A percentile compares a stretch with the other conserved stretches of the same genome.
These are phyloP conservation scores for Cystobasidium sp. DNA, from an alignment of 1,284 basidiomycete species.

Conservation along the genomic window DNA sequence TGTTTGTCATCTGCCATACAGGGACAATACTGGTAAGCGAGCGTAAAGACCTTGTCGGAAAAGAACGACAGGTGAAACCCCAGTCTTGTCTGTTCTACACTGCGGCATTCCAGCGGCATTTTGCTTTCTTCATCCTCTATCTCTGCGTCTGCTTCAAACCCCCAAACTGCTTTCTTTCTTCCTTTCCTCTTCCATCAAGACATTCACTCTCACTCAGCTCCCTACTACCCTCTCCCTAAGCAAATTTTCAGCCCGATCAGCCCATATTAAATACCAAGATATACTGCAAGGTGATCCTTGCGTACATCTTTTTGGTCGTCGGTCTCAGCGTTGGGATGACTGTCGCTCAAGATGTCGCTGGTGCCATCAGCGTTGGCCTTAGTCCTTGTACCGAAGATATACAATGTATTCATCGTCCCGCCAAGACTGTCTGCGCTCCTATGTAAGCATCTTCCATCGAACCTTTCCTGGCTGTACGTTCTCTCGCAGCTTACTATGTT, in stretches of 20 bases:
- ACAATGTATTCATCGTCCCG: not conserved
- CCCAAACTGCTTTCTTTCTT: no score
- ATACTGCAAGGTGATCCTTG: not conserved
- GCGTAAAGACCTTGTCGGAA: no score
- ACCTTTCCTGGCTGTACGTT: not conserved
- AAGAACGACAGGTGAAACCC: no score
- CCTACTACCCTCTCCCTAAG: not conserved
- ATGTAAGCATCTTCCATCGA: not conserved
- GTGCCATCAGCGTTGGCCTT: not conserved
- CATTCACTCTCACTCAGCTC: not conserved
- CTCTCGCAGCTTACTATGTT: not conserved
- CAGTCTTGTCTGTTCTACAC: no score
- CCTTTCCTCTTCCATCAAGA: no score
- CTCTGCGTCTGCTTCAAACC: no score
- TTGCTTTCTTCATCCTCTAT: no score
- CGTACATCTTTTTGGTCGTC: not conserved
- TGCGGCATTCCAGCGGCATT: no score
- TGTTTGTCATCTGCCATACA: no score
- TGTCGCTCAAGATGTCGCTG: not conserved
- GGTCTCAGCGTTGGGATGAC: not conserved
- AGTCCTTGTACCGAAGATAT: not conserved
- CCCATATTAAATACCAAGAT: not conserved
- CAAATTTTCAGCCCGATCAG: not conserved
- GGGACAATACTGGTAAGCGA: no score
- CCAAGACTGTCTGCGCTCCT: conserved; percentile 2